phyloP scores from a whole-genome alignment of 345 rosid species.

The Lumnitzera littorea region DNA sequence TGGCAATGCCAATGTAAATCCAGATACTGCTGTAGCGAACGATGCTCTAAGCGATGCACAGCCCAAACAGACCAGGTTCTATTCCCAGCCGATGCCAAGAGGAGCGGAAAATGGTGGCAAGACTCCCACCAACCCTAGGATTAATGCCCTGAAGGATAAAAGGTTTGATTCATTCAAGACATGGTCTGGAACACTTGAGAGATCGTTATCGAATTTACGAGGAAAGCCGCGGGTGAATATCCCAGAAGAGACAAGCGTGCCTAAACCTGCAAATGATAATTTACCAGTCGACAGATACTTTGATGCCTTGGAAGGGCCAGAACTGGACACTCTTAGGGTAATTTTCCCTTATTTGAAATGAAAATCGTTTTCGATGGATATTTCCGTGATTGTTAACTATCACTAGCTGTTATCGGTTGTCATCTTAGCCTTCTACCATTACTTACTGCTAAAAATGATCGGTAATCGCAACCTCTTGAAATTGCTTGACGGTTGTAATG shows the following conservation, averaged over 20 bases:
- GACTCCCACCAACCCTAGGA: conserved; percentile 18
- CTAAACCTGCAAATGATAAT: conserved; percentile 29
- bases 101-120: conserved; percentile 10
- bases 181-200: conserved; percentile 80
- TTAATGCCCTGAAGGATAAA: conserved; percentile 36
- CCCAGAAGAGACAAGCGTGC: conserved; percentile 15
- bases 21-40: conserved; percentile 19
- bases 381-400: no score
- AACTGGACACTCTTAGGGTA: conserved; percentile 78
- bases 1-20: conserved; percentile 7
- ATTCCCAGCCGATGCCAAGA: conserved; percentile 63
- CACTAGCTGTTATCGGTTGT: no score
- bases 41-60: conserved; percentile 2
- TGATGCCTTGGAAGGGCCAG: conserved; percentile 88
- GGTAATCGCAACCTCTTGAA: no score
- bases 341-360: neutral
- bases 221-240: conserved; percentile 35
- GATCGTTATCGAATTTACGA: conserved; percentile 55
- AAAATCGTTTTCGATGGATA: no score
- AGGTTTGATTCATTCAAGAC: conserved; percentile 82
- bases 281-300: conserved; percentile 73
- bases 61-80: conserved; percentile 24
- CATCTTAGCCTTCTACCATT: no score
- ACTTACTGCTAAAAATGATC: no score
- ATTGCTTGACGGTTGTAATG: no score